Percentiles rank a stretch among this genome's conserved stretches.
phyloP scores from a whole-genome alignment of 805 yeast species.

The Candida fluviatilis region DNA sequence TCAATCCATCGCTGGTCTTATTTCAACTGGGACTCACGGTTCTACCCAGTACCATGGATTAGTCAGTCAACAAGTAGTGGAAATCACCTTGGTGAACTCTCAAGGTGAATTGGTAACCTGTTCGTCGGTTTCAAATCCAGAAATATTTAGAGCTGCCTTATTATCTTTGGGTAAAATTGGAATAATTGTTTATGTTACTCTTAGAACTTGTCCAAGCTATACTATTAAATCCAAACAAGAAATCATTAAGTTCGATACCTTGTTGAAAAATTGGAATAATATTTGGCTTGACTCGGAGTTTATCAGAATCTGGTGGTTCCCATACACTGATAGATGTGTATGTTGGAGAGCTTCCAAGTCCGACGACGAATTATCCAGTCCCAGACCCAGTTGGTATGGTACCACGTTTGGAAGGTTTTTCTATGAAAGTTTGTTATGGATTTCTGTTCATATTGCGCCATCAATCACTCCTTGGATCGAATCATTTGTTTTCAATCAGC shows the following conservation, averaged over 20 bases:
- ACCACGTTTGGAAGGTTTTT: slow-evolving; percentile 71
- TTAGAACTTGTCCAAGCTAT: slow-evolving; percentile 80
- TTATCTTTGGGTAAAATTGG: slow-evolving; percentile 91
- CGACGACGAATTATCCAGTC: slow-evolving; percentile 54
- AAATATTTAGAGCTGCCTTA: slow-evolving; percentile 75
- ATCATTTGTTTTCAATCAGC: slow-evolving; percentile 77
- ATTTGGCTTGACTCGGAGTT: slow-evolving; percentile 90
- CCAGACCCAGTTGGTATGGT: slow-evolving; percentile 82
- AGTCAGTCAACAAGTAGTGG: slow-evolving; percentile 82
- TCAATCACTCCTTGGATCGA: slow-evolving; percentile 82
- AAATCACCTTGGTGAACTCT: slow-evolving; percentile 69
- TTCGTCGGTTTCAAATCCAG: slow-evolving; percentile 58
- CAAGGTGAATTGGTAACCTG: slow-evolving; percentile 68
- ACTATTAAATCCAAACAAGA: slow-evolving; percentile 79
- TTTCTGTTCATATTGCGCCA: slow-evolving; percentile 71
- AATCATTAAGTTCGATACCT: slow-evolving; percentile 70
- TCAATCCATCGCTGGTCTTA: slow-evolving; percentile 92
- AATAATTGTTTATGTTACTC: slow-evolving; percentile 76
- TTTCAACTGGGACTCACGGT: slow-evolving; percentile 96
- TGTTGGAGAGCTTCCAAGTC: slow-evolving; percentile 89
- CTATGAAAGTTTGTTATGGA: slow-evolving; percentile 75
- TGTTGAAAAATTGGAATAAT: slow-evolving; percentile 68
- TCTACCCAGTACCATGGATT: slow-evolving; percentile 91
- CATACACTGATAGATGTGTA: slow-evolving; percentile 80
- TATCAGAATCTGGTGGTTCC: slow-evolving; percentile 97